phyloP scores from a whole-genome alignment of 257 asterid species.

The Sherardia arvensis region DNA sequence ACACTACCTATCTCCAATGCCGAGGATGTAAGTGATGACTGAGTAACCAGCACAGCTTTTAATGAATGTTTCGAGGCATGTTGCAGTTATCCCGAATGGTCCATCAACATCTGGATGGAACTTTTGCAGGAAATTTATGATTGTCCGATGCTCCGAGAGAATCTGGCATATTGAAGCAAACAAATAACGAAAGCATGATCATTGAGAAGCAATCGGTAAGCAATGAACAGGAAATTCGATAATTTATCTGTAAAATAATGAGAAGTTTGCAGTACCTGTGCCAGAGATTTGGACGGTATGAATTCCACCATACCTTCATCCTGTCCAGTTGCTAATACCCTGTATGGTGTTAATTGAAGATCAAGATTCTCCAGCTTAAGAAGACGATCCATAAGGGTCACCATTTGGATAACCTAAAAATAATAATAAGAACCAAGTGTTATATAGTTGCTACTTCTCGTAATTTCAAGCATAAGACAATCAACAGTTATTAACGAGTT shows the following conservation, averaged over 20 bases:
- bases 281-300: constrained; percentile 90
- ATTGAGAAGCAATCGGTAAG: not conserved
- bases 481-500: not conserved
- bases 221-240: not conserved
- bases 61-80: constrained; percentile 91
- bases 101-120: constrained; percentile 89
- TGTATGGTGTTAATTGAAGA: constrained; percentile 87
- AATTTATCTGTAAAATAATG: constrained; percentile 1
- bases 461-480: too few species aligned
- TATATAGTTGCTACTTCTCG: not conserved
- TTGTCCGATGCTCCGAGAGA: constrained; percentile 95
- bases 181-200: not conserved
- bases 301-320: constrained; percentile 99
- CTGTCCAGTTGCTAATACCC: constrained; percentile 95
- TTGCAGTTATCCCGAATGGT: constrained; percentile 88
- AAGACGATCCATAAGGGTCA: constrained; percentile 89
- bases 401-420: constrained; percentile 93
- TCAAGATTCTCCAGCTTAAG: constrained; percentile 97
- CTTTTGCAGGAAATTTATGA: constrained; percentile 86
- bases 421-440: constrained; percentile 2
- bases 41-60: constrained; percentile 99
- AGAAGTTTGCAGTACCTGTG: constrained; percentile 52
- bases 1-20: constrained; percentile 92
- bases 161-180: constrained; percentile 46
- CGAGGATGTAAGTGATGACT: constrained; percentile 91